Evolutionary conservation across 1,284 basidiomycete species (phyloP).

Genomic region (Blastosporella zonata): DNA sequence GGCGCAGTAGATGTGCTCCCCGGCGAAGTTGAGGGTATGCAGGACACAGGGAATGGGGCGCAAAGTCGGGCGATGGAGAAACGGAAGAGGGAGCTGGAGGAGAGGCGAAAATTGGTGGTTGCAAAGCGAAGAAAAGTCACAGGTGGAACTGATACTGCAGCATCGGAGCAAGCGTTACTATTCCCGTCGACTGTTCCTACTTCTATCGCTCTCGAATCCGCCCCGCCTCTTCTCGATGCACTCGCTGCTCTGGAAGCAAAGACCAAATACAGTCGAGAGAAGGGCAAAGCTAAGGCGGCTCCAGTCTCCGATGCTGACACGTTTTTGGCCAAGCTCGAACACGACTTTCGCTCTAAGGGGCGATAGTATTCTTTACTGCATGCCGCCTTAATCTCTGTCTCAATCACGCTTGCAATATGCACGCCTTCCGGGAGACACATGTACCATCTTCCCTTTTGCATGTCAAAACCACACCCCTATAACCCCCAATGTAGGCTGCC

Average conservation of each 20-base stretch:
- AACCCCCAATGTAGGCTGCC: too few relatives aligned
- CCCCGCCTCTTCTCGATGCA: slow-evolving; percentile 35
- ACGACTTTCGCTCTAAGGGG: slow-evolving; percentile 32
- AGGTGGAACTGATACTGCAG: slow-evolving; percentile 22
- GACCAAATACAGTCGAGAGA: slow-evolving; percentile 18
- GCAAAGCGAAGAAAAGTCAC: slow-evolving; percentile 72
- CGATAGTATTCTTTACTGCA: slow-evolving; percentile 6
- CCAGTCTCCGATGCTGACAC: slow-evolving; percentile 47
- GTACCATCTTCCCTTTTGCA: too few relatives aligned
- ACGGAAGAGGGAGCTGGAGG: slow-evolving; percentile 76
- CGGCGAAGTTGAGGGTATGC: slow-evolving; percentile 70
- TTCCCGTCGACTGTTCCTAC: slow-evolving; percentile 6
- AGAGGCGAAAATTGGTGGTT: slow-evolving; percentile 72
- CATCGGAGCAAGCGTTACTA: slow-evolving; percentile 5
- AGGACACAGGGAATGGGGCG: slow-evolving; percentile 26
- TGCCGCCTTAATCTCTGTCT: neutral
- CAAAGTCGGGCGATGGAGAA: slow-evolving; percentile 72
- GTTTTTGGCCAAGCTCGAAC: slow-evolving; percentile 62
- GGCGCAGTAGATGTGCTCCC: slow-evolving; percentile 58
- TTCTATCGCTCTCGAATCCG: neutral
- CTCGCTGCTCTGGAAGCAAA: slow-evolving; percentile 49
- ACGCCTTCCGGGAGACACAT: too few relatives aligned
- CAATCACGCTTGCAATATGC: too few relatives aligned
- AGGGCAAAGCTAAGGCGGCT: slow-evolving; percentile 25
- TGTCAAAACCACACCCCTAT: too few relatives aligned